Evolutionary conservation across 768 basidiomycete species (phyloP), one percentile per base, ranked within the genome.

Genomic region (Hirschioporus abietinus): DNA sequence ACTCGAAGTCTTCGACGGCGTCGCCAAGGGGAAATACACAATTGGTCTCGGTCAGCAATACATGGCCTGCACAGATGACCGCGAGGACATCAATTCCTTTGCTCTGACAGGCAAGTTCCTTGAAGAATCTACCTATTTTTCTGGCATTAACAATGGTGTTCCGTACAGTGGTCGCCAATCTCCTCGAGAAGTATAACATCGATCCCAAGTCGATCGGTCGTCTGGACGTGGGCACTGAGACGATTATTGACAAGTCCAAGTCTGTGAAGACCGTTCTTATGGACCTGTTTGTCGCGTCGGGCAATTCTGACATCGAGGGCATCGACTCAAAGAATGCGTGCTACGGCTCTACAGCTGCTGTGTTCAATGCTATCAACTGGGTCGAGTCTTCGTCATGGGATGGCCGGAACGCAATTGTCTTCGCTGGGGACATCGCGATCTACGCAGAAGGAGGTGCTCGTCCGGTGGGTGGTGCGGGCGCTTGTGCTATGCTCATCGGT

Each of bases 291-390:
- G 88, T 91, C 60, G 88, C 87, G 67, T 86, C 89, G 34, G 95
- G 95, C 66, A 99, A 99, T 86, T 87, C 86, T 72, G 97, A 99
- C 75, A 95, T 99, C 66, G 97, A 99, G 80, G 97, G 97, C 71
- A 92, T 99, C 77, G 97, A 99, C 81, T 95, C 93, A 60, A 99
- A 99, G 83, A 99, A 98, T 76, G 97, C 97, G 23, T 99, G 97
- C 83, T 99, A 99, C 74, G 97, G 97, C 30, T 96, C 94, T 36
- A 99, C 97, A 25, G 97, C 97, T 60, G 97, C 97, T 3, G 88
- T 99, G 66, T 99, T 98, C 88, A 99, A 99, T 79, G 92, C 94
- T 62, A 83, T 96, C 75, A 99, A 99, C 85, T 99, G 97, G 97
- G 82, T 98, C 68, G 96, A 99, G 77, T 92, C 90, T 36, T 88